These are phyloP conservation scores for Metschnikowia drakensbergensis DNA, from an alignment of 805 yeast genomes.

Conservation along the genomic window DNA sequence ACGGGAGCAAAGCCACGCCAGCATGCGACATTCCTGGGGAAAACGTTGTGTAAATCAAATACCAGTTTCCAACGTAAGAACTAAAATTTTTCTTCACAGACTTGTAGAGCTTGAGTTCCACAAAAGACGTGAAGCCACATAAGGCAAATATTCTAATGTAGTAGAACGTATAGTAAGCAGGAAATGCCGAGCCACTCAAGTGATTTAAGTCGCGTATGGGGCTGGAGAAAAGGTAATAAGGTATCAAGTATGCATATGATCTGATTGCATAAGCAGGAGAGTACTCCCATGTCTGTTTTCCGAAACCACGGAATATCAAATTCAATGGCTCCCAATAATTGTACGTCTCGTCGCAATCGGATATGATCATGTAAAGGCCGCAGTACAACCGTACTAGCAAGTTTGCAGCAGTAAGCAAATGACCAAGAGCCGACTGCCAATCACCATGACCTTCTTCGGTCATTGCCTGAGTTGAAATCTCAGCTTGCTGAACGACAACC, in stretches of 20 bases:
- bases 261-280: conserved; percentile 86
- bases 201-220: conserved; percentile 20
- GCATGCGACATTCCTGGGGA: conserved; percentile 89
- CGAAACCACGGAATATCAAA: conserved; percentile 70
- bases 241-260: conserved; percentile 74
- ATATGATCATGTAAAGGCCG: conserved; percentile 60
- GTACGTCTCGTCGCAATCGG: conserved; percentile 90
- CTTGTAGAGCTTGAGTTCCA: conserved; percentile 52
- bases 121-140: conserved; percentile 34
- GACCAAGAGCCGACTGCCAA: conserved; percentile 6
- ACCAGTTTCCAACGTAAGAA: conserved; percentile 50
- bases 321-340: conserved; percentile 96
- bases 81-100: conserved; percentile 38
- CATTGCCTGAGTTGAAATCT: not conserved
- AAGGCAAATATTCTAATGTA: conserved; percentile 42
- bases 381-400: conserved; percentile 29
- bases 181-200: conserved; percentile 14
- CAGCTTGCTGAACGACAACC: not conserved
- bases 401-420: conserved; percentile 14
- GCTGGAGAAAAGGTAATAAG: conserved; percentile 33
- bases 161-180: conserved; percentile 46
- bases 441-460: not conserved
- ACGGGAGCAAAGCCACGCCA: conserved; percentile 79
- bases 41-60: conserved; percentile 55
- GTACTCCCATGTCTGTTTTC: conserved; percentile 95